Base-by-base conservation (phyloP, 768 basidiomycete species). In the Termitomyces sp. region DNA sequence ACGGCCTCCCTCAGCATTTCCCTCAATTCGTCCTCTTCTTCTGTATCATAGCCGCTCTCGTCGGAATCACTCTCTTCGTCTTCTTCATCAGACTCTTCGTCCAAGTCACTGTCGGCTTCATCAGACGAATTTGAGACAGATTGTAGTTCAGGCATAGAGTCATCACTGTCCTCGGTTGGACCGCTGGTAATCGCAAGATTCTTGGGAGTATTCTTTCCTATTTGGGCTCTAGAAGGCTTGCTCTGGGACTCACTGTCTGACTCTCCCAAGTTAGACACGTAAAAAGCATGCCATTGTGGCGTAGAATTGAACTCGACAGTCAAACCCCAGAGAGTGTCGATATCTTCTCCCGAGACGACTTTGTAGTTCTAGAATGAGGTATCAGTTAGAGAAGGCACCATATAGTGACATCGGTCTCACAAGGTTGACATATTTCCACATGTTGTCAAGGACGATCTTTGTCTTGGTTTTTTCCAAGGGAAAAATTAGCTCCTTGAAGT, bases 1-100 rank as follows among this genome's bases (percentile, higher is more conserved):
- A 91, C 88, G 4, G 90, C 91, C 64, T 88, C 85, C 50, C 83
- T 77, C 27, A 84, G 60, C 72, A 85, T 67, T 32, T 83, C 81
- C 20, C 84, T 74, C 29, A 90, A 68, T 59, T 80, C 77, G 53
- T 87, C 88, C 60, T 88, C 88, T 57, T 86, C 80, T 46, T 88
- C 89, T 4, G 81, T 80, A 62, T 90, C 81, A 65, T 87, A 86
- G 6, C 70, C 79, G 43, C 71, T 78, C 14, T 75, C 72, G 22
- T 70, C 72, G 12, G 73, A 71, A 26, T 74, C 71, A 46, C 71
- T 71, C 6, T 68, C 70, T 9, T 55, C 56, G 9, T 73, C 74
- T 9, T 67, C 68, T 16, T 73, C 74, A 9, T 80, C 78, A 3
- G 72, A 74, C 5, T 71, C 68, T 18, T 79, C 73, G 7, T 64